Conservation (phyloP, 1,139 yeast genomes). For the Zygoascus sp. region DNA sequence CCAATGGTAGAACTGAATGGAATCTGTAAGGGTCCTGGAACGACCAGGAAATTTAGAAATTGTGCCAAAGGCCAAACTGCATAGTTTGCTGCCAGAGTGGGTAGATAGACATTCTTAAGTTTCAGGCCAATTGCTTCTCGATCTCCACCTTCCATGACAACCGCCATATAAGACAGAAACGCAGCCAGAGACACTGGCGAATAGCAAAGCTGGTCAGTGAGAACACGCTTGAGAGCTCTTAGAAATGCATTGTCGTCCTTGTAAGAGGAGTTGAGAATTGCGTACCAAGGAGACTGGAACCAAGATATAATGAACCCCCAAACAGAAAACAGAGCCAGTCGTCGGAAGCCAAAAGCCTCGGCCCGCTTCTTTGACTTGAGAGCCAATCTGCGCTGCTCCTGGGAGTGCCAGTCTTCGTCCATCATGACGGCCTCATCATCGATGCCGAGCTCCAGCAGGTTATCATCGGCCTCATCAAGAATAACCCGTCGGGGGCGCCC, state of each 20-base stretch:
- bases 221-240: conserved; percentile 77
- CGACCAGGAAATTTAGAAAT: conserved; percentile 74
- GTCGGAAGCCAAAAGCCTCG: conserved; percentile 52
- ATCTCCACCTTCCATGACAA: conserved; percentile 72
- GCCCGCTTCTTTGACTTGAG: conserved; percentile 12
- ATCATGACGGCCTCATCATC: conserved; percentile 32
- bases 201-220: conserved; percentile 84
- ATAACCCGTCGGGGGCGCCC: conserved; percentile 36
- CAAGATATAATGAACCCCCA: conserved; percentile 88
- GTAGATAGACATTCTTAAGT: conserved; percentile 60
- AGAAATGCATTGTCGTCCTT: conserved; percentile 72
- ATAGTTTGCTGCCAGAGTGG: conserved; percentile 74
- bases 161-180: conserved; percentile 80
- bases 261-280: conserved; percentile 68
- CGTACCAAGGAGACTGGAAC: conserved; percentile 86
- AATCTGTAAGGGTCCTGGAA: conserved; percentile 79
- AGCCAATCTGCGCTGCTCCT: conserved; percentile 6
- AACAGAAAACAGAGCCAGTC: conserved; percentile 74
- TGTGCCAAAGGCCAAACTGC: conserved; percentile 96
- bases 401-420: conserved; percentile 8
- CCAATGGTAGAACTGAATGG: conserved; percentile 91
- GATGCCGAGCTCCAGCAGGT: conserved; percentile 35
- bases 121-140: conserved; percentile 59
- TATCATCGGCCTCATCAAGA: conserved; percentile 34
- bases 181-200: conserved; percentile 80